Percentiles rank a stretch among this genome's conserved stretches.
phyloP scores from a whole-genome alignment of 106 monocot species.

The Dioscorea dumetorum region DNA sequence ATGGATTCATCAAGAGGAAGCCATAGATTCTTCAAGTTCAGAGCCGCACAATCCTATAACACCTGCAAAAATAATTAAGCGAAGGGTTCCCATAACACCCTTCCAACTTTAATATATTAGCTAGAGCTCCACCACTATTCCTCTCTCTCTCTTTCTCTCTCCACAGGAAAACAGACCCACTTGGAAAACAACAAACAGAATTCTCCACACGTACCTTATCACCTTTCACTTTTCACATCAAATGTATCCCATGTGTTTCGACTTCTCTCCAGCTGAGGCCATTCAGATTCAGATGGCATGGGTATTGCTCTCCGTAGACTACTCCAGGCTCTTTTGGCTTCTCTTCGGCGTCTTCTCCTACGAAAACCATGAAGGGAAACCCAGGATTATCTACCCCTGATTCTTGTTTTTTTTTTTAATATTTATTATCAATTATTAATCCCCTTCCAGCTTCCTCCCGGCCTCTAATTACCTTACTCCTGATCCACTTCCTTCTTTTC shows the following conservation, averaged over 20 bases:
- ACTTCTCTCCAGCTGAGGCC: constrained; percentile 32
- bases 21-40: constrained; percentile 84
- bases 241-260: constrained; percentile 39
- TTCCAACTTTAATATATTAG: too few relatives aligned
- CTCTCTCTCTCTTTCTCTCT: too few relatives aligned
- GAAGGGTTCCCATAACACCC: constrained; percentile 1
- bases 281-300: constrained; percentile 56
- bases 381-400: constrained; percentile 47
- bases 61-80: too few relatives aligned
- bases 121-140: too few relatives aligned
- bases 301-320: constrained; percentile 68
- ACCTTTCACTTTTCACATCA: constrained; percentile 10
- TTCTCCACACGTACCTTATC: neutral
- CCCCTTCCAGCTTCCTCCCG: neutral
- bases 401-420: too few relatives aligned
- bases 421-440: too few relatives aligned
- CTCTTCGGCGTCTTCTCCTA: constrained; percentile 86
- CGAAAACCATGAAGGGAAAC: constrained; percentile 82
- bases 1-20: constrained; percentile 30
- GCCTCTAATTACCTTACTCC: neutral
- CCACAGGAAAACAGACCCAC: too few relatives aligned
- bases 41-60: constrained; percentile 6
- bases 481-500: neutral
- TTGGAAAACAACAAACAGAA: too few relatives aligned
- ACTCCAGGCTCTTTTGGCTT: constrained; percentile 76